Evolutionary conservation across 192 early-diverging fungal species (phyloP), one percentile per base, ranked within the genome.

Genomic region (Backusella tarrabulga): DNA sequence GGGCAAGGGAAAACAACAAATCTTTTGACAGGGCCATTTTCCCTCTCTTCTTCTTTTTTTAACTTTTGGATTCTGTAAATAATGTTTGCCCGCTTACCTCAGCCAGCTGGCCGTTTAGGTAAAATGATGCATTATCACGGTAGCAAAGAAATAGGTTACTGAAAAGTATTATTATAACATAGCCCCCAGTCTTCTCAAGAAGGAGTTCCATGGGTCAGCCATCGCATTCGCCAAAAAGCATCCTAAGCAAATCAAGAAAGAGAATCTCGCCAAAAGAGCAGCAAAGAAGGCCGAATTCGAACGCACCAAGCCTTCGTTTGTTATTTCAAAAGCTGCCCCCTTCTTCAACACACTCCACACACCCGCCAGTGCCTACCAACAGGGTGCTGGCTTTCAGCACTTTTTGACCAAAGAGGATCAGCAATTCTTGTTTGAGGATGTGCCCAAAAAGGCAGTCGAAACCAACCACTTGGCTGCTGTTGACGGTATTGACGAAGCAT

Each of bases 391-490:
- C 5, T 88, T 84, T 76, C 87, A 86, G 42, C 83, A 88, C 70
- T 86, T 87, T 74, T 75, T 90, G 52, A 86, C 54, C 7, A 54
- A 83, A 5, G 79, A 85, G 42, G 87, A 88, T 63, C 80, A 79
- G 26, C 77, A 81, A n/a, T 34, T 88, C 32, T 76, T 90, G 38
- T 88, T 88, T 71, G 82, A 88, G 32, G 73, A 78, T 19, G 76
- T 79, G 11, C 87, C 89, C 9, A 44, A 82, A 32, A 83, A 80
- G 14, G 75, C 80, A 34, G 82, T 83, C 0, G 77, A 84, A 0
- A 21, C 52, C 17, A 76, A 41, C 26, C 71, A 76, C 34, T 41
- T 74, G 56, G 66, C 75, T 75, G 82, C 83, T 75, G 76, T 67
- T 41, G 76, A 78, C 40, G 71, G 79, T 76, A 76, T 74, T 34